Base-by-base conservation (phyloP, 352 stramenopile species). In the Globisporangium nunn region DNA sequence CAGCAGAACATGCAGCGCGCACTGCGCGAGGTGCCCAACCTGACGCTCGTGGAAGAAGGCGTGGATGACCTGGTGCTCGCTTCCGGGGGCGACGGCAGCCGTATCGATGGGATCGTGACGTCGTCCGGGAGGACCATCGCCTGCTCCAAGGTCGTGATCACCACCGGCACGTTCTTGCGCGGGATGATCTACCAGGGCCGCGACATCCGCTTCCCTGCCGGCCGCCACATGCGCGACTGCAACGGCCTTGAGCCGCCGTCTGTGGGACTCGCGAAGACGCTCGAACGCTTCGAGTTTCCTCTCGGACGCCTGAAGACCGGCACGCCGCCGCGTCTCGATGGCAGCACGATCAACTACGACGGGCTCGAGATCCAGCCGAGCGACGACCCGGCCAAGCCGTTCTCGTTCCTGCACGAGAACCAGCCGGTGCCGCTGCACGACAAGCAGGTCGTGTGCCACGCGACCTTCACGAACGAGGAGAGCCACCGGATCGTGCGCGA, bases 101-200 rank as follows among this genome's bases (percentile, higher is more conserved):
- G 69, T 12, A 76, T 95, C 33, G 69, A 69, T 17, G 87, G 81
- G 41, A 71, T 96, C 33, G 70, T 87, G 30, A 86, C 75, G 3
- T 72, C 74, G 18, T 81, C 77, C 0, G 82, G 78, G 5, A 65
- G 66, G 6, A 67, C 72, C 14, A 87, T 93, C 45, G 56, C 53
- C n/a, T 73, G 70, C 35, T 61, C 64, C 15, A 72, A 78, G 10
- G 88, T 88, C n/a, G 93, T 99, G 35, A 95, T 99, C 54, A 99
- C 96, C 11, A 99, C 97, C 2, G 97, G 97, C 15, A 99, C 97
- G 17, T 99, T 99, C 68, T 71, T 99, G 17, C 76, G 96, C 14
- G 97, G 96, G 17, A 94, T 97, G 56, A 93, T 98, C 46, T 98
- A 98, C 66, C 84, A 99, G 40, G 97, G 97, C 12, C 77, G 77